These are phyloP conservation scores for Phialophora macrospora DNA, from an alignment of 2,329 filamentous ascomycete genomes.

Conservation along the genomic window DNA sequence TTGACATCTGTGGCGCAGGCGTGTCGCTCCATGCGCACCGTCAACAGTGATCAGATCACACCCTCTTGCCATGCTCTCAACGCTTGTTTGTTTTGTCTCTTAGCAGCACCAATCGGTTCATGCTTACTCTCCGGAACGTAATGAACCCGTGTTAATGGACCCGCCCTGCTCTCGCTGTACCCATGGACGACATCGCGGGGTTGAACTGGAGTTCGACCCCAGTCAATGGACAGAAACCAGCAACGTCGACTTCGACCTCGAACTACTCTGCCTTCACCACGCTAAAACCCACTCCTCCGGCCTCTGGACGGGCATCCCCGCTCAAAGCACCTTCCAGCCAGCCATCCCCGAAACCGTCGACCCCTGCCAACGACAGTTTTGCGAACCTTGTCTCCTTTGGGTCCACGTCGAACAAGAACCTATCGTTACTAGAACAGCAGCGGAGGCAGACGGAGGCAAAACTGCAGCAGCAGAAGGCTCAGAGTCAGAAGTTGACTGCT, in stretches of 20 bases:
- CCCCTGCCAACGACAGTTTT: slow-evolving; percentile 60
- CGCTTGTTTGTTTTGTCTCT: background rate
- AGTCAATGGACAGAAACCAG: slow-evolving; percentile 45
- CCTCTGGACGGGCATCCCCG: slow-evolving; percentile 53
- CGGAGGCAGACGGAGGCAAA: slow-evolving; percentile 76
- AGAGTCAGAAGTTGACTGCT: slow-evolving; percentile 70
- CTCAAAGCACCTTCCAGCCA: slow-evolving; percentile 43
- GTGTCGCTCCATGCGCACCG: slow-evolving; percentile 1
- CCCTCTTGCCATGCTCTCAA: background rate
- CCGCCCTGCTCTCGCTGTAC: slow-evolving; percentile 8
- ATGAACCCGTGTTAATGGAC: slow-evolving; percentile 13
- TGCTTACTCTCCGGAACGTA: background rate
- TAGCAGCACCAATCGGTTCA: background rate
- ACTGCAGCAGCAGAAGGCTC: slow-evolving; percentile 74
- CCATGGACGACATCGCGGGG: slow-evolving; percentile 56
- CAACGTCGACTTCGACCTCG: slow-evolving; percentile 48
- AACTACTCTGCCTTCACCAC: slow-evolving; percentile 44
- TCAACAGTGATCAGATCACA: slow-evolving; percentile 7
- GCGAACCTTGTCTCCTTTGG: slow-evolving; percentile 67
- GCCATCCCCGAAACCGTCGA: slow-evolving; percentile 48
- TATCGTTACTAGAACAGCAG: slow-evolving; percentile 70
- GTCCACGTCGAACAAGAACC: slow-evolving; percentile 62
- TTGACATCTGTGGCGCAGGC: slow-evolving; percentile 14
- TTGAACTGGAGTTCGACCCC: slow-evolving; percentile 51
- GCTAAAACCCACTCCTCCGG: slow-evolving; percentile 46